These are phyloP conservation scores for Babesia sp. DNA, from an alignment of 169 alveolate genomes.

Conservation along the genomic window DNA sequence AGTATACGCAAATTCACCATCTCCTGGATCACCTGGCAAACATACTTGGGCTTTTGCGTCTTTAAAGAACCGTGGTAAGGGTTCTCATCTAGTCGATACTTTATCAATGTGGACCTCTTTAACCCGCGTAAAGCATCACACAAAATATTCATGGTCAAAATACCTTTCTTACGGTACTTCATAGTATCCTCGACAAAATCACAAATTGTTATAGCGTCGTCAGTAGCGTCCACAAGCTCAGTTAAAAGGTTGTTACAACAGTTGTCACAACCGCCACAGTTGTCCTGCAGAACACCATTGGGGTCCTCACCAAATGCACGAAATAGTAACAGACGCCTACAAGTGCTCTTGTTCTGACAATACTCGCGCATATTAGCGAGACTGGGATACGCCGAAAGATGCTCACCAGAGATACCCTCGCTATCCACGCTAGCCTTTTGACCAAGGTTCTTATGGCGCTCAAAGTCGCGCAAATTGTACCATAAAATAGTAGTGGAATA, in stretches of 20 bases:
- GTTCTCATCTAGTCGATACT: conserved; percentile 42
- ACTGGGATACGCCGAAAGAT: background rate
- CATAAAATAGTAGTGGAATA: conserved; percentile 77
- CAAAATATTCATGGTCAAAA: conserved; percentile 49
- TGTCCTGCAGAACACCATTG: conserved; percentile 9
- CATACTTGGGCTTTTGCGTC: conserved; percentile 13
- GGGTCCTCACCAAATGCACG: conserved; percentile 63
- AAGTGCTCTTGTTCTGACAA: conserved; percentile 56
- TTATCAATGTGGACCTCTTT: conserved; percentile 16
- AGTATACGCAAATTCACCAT: conserved; percentile 41
- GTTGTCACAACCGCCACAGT: conserved; percentile 63
- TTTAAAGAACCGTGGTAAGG: conserved; percentile 53
- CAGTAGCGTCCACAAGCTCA: conserved; percentile 45
- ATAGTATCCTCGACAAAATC: conserved; percentile 43
- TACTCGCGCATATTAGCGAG: conserved; percentile 44
- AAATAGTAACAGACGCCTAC: conserved; percentile 51
- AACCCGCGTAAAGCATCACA: conserved; percentile 67
- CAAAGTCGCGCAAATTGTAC: conserved; percentile 75
- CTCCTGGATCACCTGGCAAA: conserved; percentile 39
- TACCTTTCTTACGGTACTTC: conserved; percentile 29
- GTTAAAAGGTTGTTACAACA: conserved; percentile 40
- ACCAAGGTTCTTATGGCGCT: conserved; percentile 61
- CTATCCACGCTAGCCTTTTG: conserved; percentile 1
- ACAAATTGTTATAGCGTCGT: conserved; percentile 38
- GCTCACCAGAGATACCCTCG: conserved; percentile 10